Percentiles rank a stretch among this genome's conserved stretches.
Conservation (phyloP, 345 rosid genomes). For the Eucalyptus erythrocorys region DNA sequence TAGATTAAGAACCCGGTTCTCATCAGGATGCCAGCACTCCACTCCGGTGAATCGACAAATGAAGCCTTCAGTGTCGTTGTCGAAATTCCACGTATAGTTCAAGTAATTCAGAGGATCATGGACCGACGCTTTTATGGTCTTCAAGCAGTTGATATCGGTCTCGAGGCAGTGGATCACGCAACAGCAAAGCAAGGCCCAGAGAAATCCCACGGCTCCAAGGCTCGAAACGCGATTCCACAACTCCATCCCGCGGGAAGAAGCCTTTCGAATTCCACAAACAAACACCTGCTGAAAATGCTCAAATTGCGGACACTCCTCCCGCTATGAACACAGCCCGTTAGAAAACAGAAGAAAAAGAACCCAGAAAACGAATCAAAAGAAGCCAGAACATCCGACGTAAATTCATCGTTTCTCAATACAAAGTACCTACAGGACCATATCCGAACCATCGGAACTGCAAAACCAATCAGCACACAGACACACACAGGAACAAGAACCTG, state of each 20-base stretch:
- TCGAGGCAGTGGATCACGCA: slow-evolving; percentile 20
- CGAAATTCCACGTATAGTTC: slow-evolving; percentile 42
- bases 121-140: slow-evolving; percentile 11
- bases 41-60: slow-evolving; percentile 73
- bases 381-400: background rate
- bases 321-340: background rate
- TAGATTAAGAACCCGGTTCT: slow-evolving; percentile 63
- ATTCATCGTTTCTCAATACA: background rate
- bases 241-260: background rate
- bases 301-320: background rate
- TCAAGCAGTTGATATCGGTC: slow-evolving; percentile 46
- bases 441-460: background rate
- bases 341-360: background rate
- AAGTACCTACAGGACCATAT: background rate
- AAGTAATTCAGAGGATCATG: slow-evolving; percentile 36
- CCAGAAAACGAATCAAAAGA: background rate
- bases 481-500: background rate
- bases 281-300: background rate
- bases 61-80: slow-evolving; percentile 42
- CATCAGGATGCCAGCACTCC: slow-evolving; percentile 92
- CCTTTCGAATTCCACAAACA: background rate
- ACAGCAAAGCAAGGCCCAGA: slow-evolving; percentile 25
- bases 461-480: background rate
- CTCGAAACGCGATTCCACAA: background rate
- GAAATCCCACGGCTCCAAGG: slow-evolving; percentile 2